These are phyloP conservation scores for Paecilomyces variotii DNA, from an alignment of 2,329 filamentous ascomycete species.

Conservation along the genomic window DNA sequence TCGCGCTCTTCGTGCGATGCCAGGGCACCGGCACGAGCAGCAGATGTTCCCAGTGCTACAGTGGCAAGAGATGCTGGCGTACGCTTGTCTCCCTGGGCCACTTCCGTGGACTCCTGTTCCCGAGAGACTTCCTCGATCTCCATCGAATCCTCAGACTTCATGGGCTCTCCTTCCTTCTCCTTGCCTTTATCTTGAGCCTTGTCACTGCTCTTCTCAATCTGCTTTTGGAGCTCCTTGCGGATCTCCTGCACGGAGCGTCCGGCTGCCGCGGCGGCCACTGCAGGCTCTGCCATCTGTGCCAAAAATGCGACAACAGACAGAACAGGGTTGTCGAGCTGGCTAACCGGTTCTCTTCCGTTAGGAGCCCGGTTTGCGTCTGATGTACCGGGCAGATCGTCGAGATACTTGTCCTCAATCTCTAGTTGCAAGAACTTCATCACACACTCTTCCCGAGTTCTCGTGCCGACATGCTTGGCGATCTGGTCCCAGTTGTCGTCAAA, in stretches of 20 bases:
- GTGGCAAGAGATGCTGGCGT: slow-evolving; percentile 49
- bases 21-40: slow-evolving; percentile 75
- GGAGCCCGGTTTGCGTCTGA: slow-evolving; percentile 61
- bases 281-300: slow-evolving; percentile 81
- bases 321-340: slow-evolving; percentile 88
- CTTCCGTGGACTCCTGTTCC: slow-evolving; percentile 19
- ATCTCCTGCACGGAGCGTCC: slow-evolving; percentile 82
- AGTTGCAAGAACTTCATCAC: slow-evolving; percentile 93
- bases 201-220: slow-evolving; percentile 59
- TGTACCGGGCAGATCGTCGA: slow-evolving; percentile 64
- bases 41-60: slow-evolving; percentile 76
- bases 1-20: slow-evolving; percentile 95
- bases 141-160: slow-evolving; percentile 53
- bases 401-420: slow-evolving; percentile 95
- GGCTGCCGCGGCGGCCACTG: slow-evolving; percentile 81
- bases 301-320: slow-evolving; percentile 95
- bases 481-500: slow-evolving; percentile 95
- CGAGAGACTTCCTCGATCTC: slow-evolving; percentile 41
- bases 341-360: slow-evolving; percentile 78
- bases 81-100: slow-evolving; percentile 37
- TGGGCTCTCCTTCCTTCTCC: slow-evolving; percentile 37
- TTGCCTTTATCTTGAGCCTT: slow-evolving; percentile 40
- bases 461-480: slow-evolving; percentile 86
- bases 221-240: slow-evolving; percentile 67
- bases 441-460: slow-evolving; percentile 88